Base-by-base conservation (phyloP, 2,329 filamentous ascomycete species). In the Fusarium sp. region DNA sequence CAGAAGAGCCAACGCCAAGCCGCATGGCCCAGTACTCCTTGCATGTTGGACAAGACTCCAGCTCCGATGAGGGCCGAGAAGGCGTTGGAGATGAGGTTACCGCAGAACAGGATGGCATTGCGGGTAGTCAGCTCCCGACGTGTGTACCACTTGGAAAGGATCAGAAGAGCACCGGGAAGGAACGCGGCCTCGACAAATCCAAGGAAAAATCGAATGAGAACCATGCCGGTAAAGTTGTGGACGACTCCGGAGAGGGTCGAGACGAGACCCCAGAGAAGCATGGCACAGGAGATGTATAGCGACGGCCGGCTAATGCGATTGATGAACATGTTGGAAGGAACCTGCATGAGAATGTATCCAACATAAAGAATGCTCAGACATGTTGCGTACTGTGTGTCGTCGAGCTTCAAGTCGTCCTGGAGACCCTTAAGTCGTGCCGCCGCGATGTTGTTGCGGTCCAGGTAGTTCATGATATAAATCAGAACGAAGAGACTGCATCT, bases 381-480 rank as follows among this genome's bases (percentile, higher is more conserved):
- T 4, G 90, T 91, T 66, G 90, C 88, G 79, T 93, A 93, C 79
- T 94, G 84, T 4, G 86, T 87, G 74, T 89, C 83, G 45, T 81
- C 81, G 70, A 93, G 84, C 2, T 84, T 79, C 25, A 93, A 82
- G 61, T 93, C 92, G 10, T 85, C 84, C 66, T 92, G 88, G 22
- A 94, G 84, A 7, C 91, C 91, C 78, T 90, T 89, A 62, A 94
- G 85, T 25, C 89, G 87, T 2, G 92, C 92, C 1, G 91, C 88
- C 3, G 91, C 91, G 71, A 93, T 92, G 80, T 93, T 92, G 80
- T 92, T 92, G 38, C 91, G 85, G 77, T 92, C 91, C 33, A 91
- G 85, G 81, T 94, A 95, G 82, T 95, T 94, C 81, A 85, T 86
- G 80, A 95, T 93, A 78, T 94, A 95, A 84, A 95, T 93, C 73